phyloP scores from a whole-genome alignment of 495 filamentous ascomycete genomes.

The Clohesyomyces aquaticus region DNA sequence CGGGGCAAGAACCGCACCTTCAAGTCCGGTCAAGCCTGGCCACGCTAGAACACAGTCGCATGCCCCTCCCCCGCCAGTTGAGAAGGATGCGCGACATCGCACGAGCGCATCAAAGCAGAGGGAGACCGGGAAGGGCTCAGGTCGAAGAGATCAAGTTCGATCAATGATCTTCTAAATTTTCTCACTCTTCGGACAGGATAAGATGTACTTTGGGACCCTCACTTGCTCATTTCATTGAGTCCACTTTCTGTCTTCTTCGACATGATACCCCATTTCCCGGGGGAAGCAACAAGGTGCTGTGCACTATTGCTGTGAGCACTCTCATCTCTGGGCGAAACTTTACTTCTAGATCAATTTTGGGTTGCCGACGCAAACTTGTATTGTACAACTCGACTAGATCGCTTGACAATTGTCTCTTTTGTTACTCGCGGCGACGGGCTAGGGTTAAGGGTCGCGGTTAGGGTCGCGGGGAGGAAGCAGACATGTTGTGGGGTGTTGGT shows the following conservation, averaged over 20 bases:
- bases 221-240: constrained; percentile 2
- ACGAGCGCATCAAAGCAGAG: neutral
- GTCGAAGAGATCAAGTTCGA: constrained; percentile 36
- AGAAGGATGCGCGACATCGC: constrained; percentile 32
- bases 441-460: neutral
- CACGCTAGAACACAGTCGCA: constrained; percentile 28
- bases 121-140: constrained; percentile 2
- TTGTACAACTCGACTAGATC: constrained; percentile 11
- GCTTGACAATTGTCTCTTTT: neutral
- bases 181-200: neutral
- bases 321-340: too few species aligned
- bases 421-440: too few species aligned
- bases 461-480: neutral
- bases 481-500: neutral
- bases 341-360: too few species aligned
- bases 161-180: constrained; percentile 41
- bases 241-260: neutral
- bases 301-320: neutral
- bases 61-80: constrained; percentile 34
- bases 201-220: too few species aligned
- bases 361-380: neutral
- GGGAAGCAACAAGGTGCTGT: neutral
- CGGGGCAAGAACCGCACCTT: constrained; percentile 27
- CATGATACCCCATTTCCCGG: neutral
- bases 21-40: constrained; percentile 37